Conservation (phyloP, 805 yeast genomes). For the Tetrapisispora phaffii region DNA sequence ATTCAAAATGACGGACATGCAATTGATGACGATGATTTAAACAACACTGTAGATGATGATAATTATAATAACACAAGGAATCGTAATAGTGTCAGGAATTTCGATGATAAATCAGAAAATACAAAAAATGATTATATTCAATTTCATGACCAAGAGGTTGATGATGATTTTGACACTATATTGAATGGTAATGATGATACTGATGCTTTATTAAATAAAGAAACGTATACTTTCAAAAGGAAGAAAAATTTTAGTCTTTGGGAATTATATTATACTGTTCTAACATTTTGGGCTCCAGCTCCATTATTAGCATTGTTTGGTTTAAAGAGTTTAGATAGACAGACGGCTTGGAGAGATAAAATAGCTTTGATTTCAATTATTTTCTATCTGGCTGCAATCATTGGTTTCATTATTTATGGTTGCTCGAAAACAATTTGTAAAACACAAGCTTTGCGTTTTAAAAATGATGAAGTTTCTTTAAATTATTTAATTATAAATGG, state of each 20-base stretch:
- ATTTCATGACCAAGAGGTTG: background rate
- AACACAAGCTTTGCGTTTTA: conserved; percentile 37
- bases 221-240: background rate
- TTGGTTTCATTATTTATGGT: conserved; percentile 86
- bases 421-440: conserved; percentile 75
- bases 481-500: conserved; percentile 69
- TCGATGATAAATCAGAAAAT: background rate
- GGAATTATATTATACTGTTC: conserved; percentile 66
- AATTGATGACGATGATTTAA: background rate
- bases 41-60: background rate
- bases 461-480: conserved; percentile 45
- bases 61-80: background rate
- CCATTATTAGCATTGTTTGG: conserved; percentile 54
- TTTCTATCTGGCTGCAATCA: conserved; percentile 58
- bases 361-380: conserved; percentile 76
- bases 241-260: conserved; percentile 34
- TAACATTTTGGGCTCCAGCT: conserved; percentile 91
- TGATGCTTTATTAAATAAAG: background rate
- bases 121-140: background rate
- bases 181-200: background rate
- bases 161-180: background rate
- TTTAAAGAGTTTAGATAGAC: conserved; percentile 67
- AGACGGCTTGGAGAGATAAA: conserved; percentile 95
- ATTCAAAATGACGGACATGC: background rate
- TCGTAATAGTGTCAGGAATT: background rate